Evolutionary conservation across 1,284 basidiomycete species (phyloP).

Genomic region (Ustilago crameri): DNA sequence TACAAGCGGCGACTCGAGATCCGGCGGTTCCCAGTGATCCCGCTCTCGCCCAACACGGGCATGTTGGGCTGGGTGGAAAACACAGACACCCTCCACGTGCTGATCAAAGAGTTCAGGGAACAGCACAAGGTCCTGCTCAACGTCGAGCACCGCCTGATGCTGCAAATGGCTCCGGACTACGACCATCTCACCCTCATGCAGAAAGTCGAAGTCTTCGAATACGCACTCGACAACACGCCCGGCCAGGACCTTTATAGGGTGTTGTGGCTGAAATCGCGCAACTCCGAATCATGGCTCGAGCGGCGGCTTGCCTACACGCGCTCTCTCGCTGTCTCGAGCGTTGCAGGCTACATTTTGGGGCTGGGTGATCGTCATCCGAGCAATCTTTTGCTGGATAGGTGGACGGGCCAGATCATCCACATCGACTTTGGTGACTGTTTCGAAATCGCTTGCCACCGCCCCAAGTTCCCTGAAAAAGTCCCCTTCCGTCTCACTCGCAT

Average conservation of each 20-base stretch:
- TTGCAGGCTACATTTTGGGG: conserved; percentile 83
- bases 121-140: conserved; percentile 88
- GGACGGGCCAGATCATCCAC: conserved; percentile 93
- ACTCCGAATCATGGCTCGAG: conserved; percentile 98
- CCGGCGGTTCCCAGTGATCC: conserved; percentile 91
- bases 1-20: conserved; percentile 97
- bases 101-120: conserved; percentile 78
- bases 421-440: conserved; percentile 83
- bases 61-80: conserved; percentile 95
- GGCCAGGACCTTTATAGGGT: conserved; percentile 99
- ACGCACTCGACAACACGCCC: conserved; percentile 97
- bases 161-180: conserved; percentile 99
- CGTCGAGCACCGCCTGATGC: conserved; percentile 97
- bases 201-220: conserved; percentile 99
- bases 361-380: conserved; percentile 98
- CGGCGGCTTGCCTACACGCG: conserved; percentile 95
- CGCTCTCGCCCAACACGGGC: conserved; percentile 94
- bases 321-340: conserved; percentile 76
- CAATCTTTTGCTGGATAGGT: conserved; percentile 90
- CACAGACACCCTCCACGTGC: conserved; percentile 96
- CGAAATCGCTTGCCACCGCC: conserved; percentile 72
- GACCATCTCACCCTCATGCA: conserved; percentile 93
- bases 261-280: conserved; percentile 92
- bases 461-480: conserved; percentile 99
- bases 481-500: conserved; percentile 98